Percentiles rank a stretch among this genome's conserved stretches.
phyloP scores from a whole-genome alignment of 441 rosid species.

The Brassica balearica region DNA sequence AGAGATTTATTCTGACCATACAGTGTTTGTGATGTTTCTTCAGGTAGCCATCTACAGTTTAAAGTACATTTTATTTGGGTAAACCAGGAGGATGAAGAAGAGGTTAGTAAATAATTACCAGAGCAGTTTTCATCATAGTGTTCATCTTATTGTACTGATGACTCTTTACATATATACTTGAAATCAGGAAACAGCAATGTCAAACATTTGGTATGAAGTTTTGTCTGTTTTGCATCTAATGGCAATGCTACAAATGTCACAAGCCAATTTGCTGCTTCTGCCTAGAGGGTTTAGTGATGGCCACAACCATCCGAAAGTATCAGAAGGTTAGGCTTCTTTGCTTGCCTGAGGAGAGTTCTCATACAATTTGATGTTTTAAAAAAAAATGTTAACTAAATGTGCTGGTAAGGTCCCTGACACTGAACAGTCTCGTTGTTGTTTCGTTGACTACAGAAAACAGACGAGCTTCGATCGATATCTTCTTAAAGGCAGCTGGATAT shows the following conservation, averaged over 20 bases:
- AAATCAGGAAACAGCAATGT: slow-evolving; percentile 85
- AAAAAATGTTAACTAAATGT: background rate
- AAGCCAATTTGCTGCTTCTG: slow-evolving; percentile 87
- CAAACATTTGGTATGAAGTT: slow-evolving; percentile 93
- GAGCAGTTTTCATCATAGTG: slow-evolving; percentile 17
- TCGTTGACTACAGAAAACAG: slow-evolving; percentile 66
- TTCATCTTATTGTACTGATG: background rate
- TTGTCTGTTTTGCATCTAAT: slow-evolving; percentile 96
- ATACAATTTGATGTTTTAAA: background rate
- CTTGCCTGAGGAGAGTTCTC: slow-evolving; percentile 7
- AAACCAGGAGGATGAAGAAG: slow-evolving; percentile 93
- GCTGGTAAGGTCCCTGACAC: slow-evolving; percentile 11
- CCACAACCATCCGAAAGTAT: slow-evolving; percentile 76
- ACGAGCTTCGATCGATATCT: slow-evolving; percentile 86
- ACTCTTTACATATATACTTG: slow-evolving; percentile 28
- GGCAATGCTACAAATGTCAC: slow-evolving; percentile 88
- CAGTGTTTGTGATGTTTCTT: slow-evolving; percentile 27
- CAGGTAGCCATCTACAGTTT: slow-evolving; percentile 77
- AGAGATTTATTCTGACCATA: slow-evolving; percentile 30
- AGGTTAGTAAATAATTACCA: slow-evolving; percentile 54
- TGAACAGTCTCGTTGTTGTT: slow-evolving; percentile 21
- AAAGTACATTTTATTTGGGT: slow-evolving; percentile 90
- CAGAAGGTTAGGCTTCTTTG: slow-evolving; percentile 70
- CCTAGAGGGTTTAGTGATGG: slow-evolving; percentile 84
- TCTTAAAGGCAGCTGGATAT: slow-evolving; percentile 96